Evolutionary conservation across 345 rosid genomes (phyloP), one percentile per base, ranked within the genome.

Genomic region (Moricandia arvensis): DNA sequence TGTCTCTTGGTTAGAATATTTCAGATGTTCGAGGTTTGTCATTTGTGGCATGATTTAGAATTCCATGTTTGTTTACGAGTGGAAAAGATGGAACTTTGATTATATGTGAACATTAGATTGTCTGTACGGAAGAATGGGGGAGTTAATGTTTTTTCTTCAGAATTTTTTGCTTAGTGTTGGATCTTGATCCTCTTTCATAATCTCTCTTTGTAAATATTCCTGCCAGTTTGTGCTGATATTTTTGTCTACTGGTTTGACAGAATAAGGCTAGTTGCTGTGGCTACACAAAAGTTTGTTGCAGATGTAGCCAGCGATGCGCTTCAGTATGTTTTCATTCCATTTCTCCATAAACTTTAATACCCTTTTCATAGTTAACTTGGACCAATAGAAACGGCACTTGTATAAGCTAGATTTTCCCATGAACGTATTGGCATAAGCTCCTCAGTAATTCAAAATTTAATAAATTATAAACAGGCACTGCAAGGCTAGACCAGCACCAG

Each of bases 261-360:
- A 76, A 80, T 86, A 71, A 87, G 97, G 85, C 82, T 95, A 74
- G 93, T 95, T 30, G 97, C 99, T 71, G 92, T 95, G 79, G 99
- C 97, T 33, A 95, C 99, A 8, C 99, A 92, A 76, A 95, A 95
- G 83, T 95, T 92, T 26, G 93, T 95, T 69, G 79, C 97, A 7
- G 99, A 95, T 81, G 95, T 95, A 74, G 99, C 97, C 43, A 84
- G 81, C 8, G 96, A 94, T 60, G 93, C 98, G 29, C 95, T 94
- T 69, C 90, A 85, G 95, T 93, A 88, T 54, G 95, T 35, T 71
- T 12, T 64, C 41, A 16, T 33, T 11, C 38, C 59, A 68, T 71
- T 71, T 69, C 37, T 57, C 33, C 26, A 0, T 17, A 8, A 26
- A 17, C 10, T 15, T 30, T 1, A 7, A 5, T 76, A 26, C 17